Percentiles rank a stretch among this genome's conserved stretches.
Evolutionary conservation across 2,329 filamentous ascomycete genomes (phyloP).

Genomic region (Claviceps digitariae): DNA sequence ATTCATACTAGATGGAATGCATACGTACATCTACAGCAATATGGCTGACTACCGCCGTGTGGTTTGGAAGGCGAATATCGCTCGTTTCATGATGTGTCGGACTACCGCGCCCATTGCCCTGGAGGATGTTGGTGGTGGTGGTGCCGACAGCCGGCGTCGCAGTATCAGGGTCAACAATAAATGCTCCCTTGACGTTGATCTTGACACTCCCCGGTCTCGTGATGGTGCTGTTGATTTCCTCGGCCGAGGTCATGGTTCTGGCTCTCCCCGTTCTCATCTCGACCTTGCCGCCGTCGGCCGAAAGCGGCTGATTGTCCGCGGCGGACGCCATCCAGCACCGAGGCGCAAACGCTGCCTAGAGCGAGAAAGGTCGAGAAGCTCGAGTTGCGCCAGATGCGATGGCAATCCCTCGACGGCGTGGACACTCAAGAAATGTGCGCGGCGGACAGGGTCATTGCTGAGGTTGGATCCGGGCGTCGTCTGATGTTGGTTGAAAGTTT

Average conservation of each 20-base stretch:
- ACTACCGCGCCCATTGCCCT: slow-evolving; percentile 30
- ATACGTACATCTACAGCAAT: slow-evolving; percentile 81
- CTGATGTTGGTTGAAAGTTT: not conserved
- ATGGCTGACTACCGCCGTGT: slow-evolving; percentile 90
- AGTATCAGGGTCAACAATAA: slow-evolving; percentile 79
- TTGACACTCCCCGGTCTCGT: slow-evolving; percentile 59
- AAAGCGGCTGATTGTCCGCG: slow-evolving; percentile 4
- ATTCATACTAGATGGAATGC: not conserved
- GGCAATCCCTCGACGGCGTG: not conserved
- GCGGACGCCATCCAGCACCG: slow-evolving; percentile 6
- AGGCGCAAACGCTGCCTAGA: not conserved
- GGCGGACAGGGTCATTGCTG: slow-evolving; percentile 1
- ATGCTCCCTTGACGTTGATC: slow-evolving; percentile 94
- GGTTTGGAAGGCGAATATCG: slow-evolving; percentile 92
- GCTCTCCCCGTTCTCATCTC: not conserved
- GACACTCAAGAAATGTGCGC: not conserved
- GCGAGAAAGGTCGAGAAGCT: not conserved
- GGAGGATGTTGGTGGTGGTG: slow-evolving; percentile 9
- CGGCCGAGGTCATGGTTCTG: slow-evolving; percentile 31
- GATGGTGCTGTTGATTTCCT: slow-evolving; percentile 46
- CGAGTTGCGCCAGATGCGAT: not conserved
- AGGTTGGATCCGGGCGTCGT: not conserved
- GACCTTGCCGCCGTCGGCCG: not conserved
- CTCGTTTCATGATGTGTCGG: slow-evolving; percentile 56
- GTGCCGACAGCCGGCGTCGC: slow-evolving; percentile 32